Conservation (phyloP, 257 asterid species). For the Forsythia viridissima region DNA sequence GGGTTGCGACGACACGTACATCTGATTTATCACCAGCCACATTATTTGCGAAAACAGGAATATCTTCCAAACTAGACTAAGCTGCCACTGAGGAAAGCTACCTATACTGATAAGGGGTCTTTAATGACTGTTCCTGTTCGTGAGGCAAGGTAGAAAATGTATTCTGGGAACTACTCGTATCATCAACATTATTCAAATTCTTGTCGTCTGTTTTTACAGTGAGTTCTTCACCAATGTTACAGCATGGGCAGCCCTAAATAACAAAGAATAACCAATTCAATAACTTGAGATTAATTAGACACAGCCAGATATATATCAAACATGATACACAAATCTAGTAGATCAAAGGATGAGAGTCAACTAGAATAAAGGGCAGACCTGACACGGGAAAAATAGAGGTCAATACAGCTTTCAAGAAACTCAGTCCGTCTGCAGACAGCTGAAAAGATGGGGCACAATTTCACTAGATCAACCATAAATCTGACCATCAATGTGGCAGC, state of each 20-base stretch:
- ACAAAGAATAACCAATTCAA: background rate
- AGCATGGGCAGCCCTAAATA: constrained; percentile 86
- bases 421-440: constrained; percentile 88
- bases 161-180: constrained; percentile 80
- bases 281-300: constrained; percentile 16
- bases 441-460: constrained; percentile 95
- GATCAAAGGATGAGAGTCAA: background rate
- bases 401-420: constrained; percentile 93
- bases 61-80: constrained; percentile 86
- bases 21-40: constrained; percentile 41
- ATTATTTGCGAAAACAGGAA: constrained; percentile 39
- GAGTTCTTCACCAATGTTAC: constrained; percentile 87
- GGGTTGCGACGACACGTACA: background rate
- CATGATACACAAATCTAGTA: background rate
- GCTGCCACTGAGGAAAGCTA: constrained; percentile 86
- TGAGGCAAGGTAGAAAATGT: constrained; percentile 91
- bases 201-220: constrained; percentile 66
- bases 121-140: constrained; percentile 74
- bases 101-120: constrained; percentile 77
- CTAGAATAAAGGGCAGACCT: constrained; percentile 49
- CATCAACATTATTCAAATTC: constrained; percentile 71
- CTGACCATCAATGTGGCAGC: constrained; percentile 95
- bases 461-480: constrained; percentile 98
- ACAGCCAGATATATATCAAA: constrained; percentile 16
- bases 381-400: constrained; percentile 95